Evolutionary conservation across 2,329 filamentous ascomycete genomes (phyloP).

Genomic region (Graphium sp.): DNA sequence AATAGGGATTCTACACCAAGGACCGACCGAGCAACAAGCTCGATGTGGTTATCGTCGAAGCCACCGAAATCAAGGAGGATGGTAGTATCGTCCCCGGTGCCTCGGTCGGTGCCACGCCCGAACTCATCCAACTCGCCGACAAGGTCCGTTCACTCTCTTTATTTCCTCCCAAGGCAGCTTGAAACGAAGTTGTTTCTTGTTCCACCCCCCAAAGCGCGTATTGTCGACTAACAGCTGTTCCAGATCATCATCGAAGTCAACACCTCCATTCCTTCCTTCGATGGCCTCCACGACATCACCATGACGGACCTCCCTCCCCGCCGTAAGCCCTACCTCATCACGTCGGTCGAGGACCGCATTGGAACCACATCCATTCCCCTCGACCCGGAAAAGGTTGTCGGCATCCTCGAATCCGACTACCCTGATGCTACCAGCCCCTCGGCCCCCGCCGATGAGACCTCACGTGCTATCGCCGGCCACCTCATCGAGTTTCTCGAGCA

Average conservation of each 20-base stretch:
- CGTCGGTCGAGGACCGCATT: conserved; percentile 72
- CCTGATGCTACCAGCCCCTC: conserved; percentile 62
- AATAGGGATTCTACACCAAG: conserved; percentile 67
- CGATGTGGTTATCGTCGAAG: conserved; percentile 74
- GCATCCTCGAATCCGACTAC: conserved; percentile 72
- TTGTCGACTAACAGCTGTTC: too few species aligned
- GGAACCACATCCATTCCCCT: conserved; percentile 69
- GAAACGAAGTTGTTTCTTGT: not conserved
- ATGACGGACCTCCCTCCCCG: conserved; percentile 70
- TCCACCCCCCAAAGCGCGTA: too few species aligned
- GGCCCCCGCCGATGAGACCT: conserved; percentile 55
- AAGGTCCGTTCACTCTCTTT: conserved; percentile 32
- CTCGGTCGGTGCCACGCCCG: conserved; percentile 69
- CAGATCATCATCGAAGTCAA: conserved; percentile 83
- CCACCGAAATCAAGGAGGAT: conserved; percentile 73
- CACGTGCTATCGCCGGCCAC: conserved; percentile 57
- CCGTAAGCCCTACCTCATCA: conserved; percentile 75
- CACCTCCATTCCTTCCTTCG: conserved; percentile 68
- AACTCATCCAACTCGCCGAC: conserved; percentile 79
- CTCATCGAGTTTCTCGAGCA: conserved; percentile 74
- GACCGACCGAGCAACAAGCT: conserved; percentile 57
- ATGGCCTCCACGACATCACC: conserved; percentile 81
- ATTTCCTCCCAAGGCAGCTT: not conserved
- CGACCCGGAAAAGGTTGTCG: conserved; percentile 71
- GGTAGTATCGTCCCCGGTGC: conserved; percentile 80